Evolutionary conservation across 352 stramenopile genomes (phyloP), one percentile per base, ranked within the genome.

Genomic region (Phytophthora boehmeriae): DNA sequence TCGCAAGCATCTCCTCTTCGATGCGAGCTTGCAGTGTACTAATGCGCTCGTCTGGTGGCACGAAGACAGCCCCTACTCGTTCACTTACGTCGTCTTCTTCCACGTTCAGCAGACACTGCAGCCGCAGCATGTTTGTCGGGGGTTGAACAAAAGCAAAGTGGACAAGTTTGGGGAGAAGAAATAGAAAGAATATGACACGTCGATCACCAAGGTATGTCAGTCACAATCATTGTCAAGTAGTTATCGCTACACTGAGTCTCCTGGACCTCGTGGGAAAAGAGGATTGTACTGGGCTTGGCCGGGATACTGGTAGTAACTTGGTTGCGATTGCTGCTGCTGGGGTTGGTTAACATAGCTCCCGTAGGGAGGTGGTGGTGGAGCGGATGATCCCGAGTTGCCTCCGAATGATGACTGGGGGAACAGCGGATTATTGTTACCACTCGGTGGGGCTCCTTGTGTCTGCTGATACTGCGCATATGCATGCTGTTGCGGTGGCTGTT

Each of bases 251-350:
- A 69, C 67, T 38, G 63, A 76, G 41, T 64, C 58, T 19, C 59
- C 35, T n/a, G 50, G 22, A 27, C 54, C 39, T 23, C 39, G 38
- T 10, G 59, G 53, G 38, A 63, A 75, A 10, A 68, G 51, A 20
- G 56, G 53, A 27, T 69, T 68, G 23, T 68, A 68, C 35, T 75
- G 56, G 5, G 46, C 19, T 22, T 46, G 60, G 2, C 68, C 71
- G 36, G 77, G 80, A 38, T 86, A 87, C 62, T 79, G 75, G 32
- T 86, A 71, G 60, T 78, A 75, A 45, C 62, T 66, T 50, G 54
- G 56, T 52, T 70, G 39, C 63, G 68, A 17, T 60, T 46, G 59
- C 27, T 73, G 71, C 45, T 71, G 56, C n/a, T 69, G 63, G 9
- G 71, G 53, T 28, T 79, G 73, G 36, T 72, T 76, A 69, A 78